Conservation (phyloP, 148 eudicot genomes). For the Rheum nobile region DNA sequence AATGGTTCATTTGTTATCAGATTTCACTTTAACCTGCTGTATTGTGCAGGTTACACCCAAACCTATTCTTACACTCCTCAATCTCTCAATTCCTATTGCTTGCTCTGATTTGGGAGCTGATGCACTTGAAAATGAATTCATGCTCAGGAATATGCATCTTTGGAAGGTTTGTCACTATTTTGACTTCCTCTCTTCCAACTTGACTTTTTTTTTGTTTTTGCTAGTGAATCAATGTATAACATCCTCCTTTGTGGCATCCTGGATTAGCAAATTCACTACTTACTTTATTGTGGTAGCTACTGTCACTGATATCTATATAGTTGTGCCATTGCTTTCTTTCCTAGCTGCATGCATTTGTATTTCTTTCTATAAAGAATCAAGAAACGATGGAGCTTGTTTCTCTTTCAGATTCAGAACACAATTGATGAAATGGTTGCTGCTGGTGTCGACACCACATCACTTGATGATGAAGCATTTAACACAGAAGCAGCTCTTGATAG, state of each 20-base stretch:
- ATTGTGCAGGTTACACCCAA: conserved; percentile 65
- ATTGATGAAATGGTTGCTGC: conserved; percentile 50
- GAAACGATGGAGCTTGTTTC: neutral
- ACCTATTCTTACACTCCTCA: conserved; percentile 77
- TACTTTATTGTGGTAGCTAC: neutral
- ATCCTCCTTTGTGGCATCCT: neutral
- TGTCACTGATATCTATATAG: neutral
- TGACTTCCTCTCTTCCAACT: neutral
- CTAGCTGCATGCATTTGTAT: neutral
- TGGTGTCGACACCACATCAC: conserved; percentile 50
- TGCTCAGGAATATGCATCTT: conserved; percentile 62
- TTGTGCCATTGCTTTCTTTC: neutral
- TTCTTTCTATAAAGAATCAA: neutral
- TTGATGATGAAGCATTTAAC: conserved; percentile 77
- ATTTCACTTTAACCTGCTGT: neutral
- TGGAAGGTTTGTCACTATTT: conserved; percentile 36
- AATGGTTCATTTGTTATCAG: neutral
- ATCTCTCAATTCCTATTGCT: conserved; percentile 81
- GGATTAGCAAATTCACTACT: neutral
- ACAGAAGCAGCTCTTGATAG: conserved; percentile 74
- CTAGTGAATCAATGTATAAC: neutral
- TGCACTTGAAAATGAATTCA: conserved; percentile 84
- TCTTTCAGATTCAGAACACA: conserved; percentile 60
- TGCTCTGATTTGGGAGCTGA: conserved; percentile 93
- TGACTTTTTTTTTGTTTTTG: no score